Conservation (phyloP, 495 filamentous ascomycete genomes). For the Xeromyces bisporus region DNA sequence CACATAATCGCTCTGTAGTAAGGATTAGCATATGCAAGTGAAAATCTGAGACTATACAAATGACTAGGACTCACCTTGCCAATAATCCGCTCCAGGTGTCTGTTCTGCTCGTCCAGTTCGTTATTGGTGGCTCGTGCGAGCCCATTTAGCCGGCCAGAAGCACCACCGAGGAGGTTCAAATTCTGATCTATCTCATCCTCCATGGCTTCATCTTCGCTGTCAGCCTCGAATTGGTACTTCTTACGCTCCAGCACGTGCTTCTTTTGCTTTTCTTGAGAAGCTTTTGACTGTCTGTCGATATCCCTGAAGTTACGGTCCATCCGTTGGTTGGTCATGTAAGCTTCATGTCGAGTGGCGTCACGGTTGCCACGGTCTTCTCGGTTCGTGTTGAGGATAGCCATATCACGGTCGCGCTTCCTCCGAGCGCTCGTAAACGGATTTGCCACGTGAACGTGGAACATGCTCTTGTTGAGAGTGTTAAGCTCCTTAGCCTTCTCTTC, state of each 20-base stretch:
- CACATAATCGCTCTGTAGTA: conserved; percentile 42
- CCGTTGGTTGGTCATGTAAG: conserved; percentile 37
- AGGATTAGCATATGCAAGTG: conserved; percentile 15
- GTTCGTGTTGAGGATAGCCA: conserved; percentile 43
- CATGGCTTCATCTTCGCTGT: conserved; percentile 59
- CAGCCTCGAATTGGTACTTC: conserved; percentile 67
- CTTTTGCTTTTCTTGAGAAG: conserved; percentile 23
- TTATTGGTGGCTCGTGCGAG: conserved; percentile 52
- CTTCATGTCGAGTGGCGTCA: conserved; percentile 49
- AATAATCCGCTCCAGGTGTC: conserved; percentile 53
- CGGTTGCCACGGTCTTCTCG: conserved; percentile 47
- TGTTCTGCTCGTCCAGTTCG: conserved; percentile 62
- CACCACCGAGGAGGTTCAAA: conserved; percentile 40
- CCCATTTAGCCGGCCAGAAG: conserved; percentile 44
- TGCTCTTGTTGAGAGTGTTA: conserved; percentile 59
- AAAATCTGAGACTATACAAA: too few relatives aligned
- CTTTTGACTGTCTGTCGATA: conserved; percentile 23
- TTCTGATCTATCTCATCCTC: conserved; percentile 57
- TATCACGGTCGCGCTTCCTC: conserved; percentile 41
- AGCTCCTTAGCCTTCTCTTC: conserved; percentile 60
- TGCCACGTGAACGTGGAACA: conserved; percentile 63
- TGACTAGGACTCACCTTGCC: conserved; percentile 43
- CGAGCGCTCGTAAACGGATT: conserved; percentile 53
- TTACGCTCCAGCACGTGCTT: conserved; percentile 45
- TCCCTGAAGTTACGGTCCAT: conserved; percentile 45